Conservation (phyloP, 2,329 filamentous ascomycete genomes). For the Cladophialophora chaetospira region DNA sequence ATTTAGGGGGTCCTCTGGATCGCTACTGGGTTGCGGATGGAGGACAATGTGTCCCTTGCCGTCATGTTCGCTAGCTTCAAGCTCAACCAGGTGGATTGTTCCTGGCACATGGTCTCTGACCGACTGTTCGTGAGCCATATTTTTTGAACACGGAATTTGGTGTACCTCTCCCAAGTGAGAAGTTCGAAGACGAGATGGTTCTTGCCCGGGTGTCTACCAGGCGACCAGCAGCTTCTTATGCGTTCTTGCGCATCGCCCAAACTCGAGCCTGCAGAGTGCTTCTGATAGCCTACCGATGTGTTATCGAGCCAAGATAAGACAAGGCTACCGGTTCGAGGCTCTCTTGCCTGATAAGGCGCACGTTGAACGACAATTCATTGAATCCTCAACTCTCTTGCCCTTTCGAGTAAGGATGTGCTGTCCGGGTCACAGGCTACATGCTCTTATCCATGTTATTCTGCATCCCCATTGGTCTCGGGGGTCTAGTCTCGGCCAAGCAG, state of each 20-base stretch:
- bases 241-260: not conserved
- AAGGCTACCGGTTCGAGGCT: not conserved
- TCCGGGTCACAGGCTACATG: not conserved
- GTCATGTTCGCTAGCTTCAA: slow-evolving; percentile 35
- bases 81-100: slow-evolving; percentile 48
- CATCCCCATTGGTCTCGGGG: too few relatives aligned
- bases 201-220: too few relatives aligned
- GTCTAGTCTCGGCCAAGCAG: too few relatives aligned
- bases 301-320: slow-evolving; percentile 4
- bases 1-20: slow-evolving; percentile 52
- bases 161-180: too few relatives aligned
- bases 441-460: not conserved
- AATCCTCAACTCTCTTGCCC: not conserved
- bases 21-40: slow-evolving; percentile 48
- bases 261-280: not conserved
- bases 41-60: slow-evolving; percentile 38
- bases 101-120: slow-evolving; percentile 40
- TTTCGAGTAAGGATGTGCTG: not conserved
- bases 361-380: not conserved
- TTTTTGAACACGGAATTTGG: too few relatives aligned
- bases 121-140: not conserved
- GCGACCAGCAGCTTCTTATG: too few relatives aligned
- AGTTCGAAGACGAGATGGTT: too few relatives aligned
- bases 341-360: not conserved
- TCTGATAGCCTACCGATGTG: not conserved